Evolutionary conservation across 129 eudicot genomes (phyloP), one percentile per base, ranked within the genome.

Genomic region (Escallonia rubra): DNA sequence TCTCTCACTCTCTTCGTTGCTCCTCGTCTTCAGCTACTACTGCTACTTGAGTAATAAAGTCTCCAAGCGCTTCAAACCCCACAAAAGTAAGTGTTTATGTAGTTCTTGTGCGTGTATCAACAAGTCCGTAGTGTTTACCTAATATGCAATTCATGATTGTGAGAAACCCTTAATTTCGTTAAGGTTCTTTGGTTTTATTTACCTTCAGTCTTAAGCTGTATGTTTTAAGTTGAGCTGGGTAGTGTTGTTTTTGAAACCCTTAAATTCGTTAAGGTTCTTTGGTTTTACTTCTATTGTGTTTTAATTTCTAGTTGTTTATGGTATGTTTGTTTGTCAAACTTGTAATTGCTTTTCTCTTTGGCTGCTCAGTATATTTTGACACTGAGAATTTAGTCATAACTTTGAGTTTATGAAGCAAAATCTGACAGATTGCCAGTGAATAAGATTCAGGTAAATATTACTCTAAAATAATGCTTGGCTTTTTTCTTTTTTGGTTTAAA

Each of bases 1-100:
- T 23, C 34, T 23, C 34, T 23, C 34, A 3, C 48, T 92, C 68
- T 75, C 78, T 69, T 80, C 91, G 11, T 65, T 88, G 81, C 74
- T 92, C 14, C 81, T 88, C 3, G 74, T 91, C 44, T 80, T 86
- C 70, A 71, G 82, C 65, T 89, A 92, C 78, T 88, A 88, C 73
- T 92, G 96, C 78, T 86, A 92, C 77, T 68, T 92, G 52, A 72
- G 91, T 43, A 72, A 75, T 77, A 88, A 88, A 69, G 78, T 91
- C 58, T 81, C 96, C 63, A 88, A 77, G 73, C 78, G 78, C 63
- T 62, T 67, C 10, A 72, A 73, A 11, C 42, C 16, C 47, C 72
- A 72, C 15, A 63, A 75, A 77, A 77, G 85, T 76, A 10, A 12
- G 86, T 77, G 34, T 23, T 0, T 23, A 23, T 23, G 34, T 23